Evolutionary conservation across 2,329 filamentous ascomycete genomes (phyloP).

Genomic region (Orbilia blumenaviensis): DNA sequence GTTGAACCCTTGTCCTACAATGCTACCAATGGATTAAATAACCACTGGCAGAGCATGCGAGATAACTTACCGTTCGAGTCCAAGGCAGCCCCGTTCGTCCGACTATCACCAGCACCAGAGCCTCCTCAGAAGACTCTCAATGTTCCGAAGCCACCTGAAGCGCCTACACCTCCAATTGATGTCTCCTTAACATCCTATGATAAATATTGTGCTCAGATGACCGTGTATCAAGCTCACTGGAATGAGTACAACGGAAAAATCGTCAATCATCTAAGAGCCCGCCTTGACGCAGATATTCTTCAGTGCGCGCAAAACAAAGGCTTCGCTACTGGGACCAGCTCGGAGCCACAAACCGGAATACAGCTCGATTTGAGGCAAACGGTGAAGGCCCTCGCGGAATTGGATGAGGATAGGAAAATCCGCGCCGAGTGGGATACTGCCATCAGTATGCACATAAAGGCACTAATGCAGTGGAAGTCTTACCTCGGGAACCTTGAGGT

Average conservation of each 20-base stretch:
- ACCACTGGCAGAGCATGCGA: constrained; percentile 21
- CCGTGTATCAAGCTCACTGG: constrained; percentile 49
- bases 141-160: constrained; percentile 16
- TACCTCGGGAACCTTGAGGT: constrained; percentile 25
- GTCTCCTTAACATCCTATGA: constrained; percentile 23
- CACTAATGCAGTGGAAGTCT: constrained; percentile 18
- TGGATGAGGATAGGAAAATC: constrained; percentile 41
- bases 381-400: constrained; percentile 15
- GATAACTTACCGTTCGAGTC: constrained; percentile 46
- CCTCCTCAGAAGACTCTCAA: neutral
- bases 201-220: constrained; percentile 38
- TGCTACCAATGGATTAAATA: constrained; percentile 27
- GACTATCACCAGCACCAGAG: constrained; percentile 8
- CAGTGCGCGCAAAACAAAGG: constrained; percentile 48
- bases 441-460: neutral
- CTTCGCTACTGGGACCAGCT: constrained; percentile 36
- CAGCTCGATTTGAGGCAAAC: constrained; percentile 33
- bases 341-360: constrained; percentile 12
- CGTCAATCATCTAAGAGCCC: constrained; percentile 35
- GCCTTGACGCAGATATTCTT: constrained; percentile 37
- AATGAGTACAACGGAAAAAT: constrained; percentile 51
- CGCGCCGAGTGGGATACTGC: constrained; percentile 24
- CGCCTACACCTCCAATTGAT: neutral
- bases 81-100: constrained; percentile 13
- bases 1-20: constrained; percentile 36